Evolutionary conservation across 2,329 filamentous ascomycete genomes (phyloP), one percentile per base, ranked within the genome.

Genomic region (Colletotrichum acutatum): DNA sequence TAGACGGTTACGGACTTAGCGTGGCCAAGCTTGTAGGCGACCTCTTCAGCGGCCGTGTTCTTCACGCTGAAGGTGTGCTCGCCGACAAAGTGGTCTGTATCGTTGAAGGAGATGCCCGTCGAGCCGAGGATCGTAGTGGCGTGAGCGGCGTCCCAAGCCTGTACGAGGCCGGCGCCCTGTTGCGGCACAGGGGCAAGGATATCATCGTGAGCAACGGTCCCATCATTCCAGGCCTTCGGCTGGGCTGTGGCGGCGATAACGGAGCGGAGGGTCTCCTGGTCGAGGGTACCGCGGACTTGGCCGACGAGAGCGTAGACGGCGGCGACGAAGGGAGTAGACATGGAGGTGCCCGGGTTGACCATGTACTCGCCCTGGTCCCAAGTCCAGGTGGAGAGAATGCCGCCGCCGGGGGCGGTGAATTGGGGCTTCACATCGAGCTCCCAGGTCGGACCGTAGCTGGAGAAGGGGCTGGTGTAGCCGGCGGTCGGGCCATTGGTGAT

Each of bases 271-370:
- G 75, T 74, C 68, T 70, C 68, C 22, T 77, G 78, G 28, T 76
- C 77, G 16, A 74, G 66, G 12, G 74, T 80, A 11, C 80, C 79
- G 9, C 80, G 75, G 28, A 75, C 78, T 54, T 81, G 77, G 4
- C 75, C 76, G 32, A 82, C 74, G n/a, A 83, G 79, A 5, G 79
- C 81, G 30, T 78, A 78, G 42, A 81, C 79, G 58, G 80, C 84
- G 24, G 87, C 86, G 4, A 84, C 81, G 32, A 87, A 79, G n/a
- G 87, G 85, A 74, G 83, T 83, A 9, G 87, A 84, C 87, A 90
- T 90, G 1, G 86, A 89, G 0, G 88, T 90, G 12, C 88, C 88
- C 24, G 84, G 86, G 26, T 87, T 80, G 22, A 89, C 83, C 49
- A 83, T 85, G 72, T 89, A 90, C 5, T 78, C 75, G 8, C 83